Evolutionary conservation across 306 rosid genomes (phyloP).

Genomic region (Cyclanthera cordifolia): DNA sequence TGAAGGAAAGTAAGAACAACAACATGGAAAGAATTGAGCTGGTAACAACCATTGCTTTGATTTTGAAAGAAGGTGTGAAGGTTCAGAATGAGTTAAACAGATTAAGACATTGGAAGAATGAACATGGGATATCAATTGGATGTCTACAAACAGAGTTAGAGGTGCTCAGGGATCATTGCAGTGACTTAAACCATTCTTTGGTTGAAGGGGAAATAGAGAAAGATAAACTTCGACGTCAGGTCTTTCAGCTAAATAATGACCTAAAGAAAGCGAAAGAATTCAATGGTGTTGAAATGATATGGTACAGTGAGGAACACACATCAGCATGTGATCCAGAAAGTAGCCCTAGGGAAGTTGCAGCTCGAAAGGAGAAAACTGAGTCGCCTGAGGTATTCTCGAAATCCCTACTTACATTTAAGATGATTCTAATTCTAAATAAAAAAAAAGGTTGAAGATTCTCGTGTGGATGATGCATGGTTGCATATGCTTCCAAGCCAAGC

Average conservation of each 20-base stretch:
- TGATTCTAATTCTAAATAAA: not conserved
- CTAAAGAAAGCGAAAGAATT: constrained; percentile 53
- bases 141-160: constrained; percentile 47
- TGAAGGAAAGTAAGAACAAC: constrained; percentile 47
- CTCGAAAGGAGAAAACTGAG: constrained; percentile 58
- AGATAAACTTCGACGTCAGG: constrained; percentile 53
- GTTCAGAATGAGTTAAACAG: constrained; percentile 35
- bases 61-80: constrained; percentile 51
- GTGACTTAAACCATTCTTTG: constrained; percentile 38
- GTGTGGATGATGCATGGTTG: constrained; percentile 1
- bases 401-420: constrained; percentile 7
- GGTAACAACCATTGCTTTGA: constrained; percentile 28
- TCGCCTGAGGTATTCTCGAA: constrained; percentile 61
- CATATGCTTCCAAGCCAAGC: not conserved
- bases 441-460: not conserved
- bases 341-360: constrained; percentile 44
- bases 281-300: constrained; percentile 42
- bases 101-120: constrained; percentile 34
- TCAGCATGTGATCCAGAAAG: constrained; percentile 35
- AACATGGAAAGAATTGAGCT: constrained; percentile 47
- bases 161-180: constrained; percentile 39
- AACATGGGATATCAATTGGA: constrained; percentile 33
- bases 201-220: constrained; percentile 63
- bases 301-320: constrained; percentile 36
- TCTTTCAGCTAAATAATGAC: constrained; percentile 45